A percentile compares a stretch with the other conserved stretches of the same genome.
These are phyloP conservation scores for Hemerocallis citrina DNA, from an alignment of 106 monocot genomes.

Conservation along the genomic window DNA sequence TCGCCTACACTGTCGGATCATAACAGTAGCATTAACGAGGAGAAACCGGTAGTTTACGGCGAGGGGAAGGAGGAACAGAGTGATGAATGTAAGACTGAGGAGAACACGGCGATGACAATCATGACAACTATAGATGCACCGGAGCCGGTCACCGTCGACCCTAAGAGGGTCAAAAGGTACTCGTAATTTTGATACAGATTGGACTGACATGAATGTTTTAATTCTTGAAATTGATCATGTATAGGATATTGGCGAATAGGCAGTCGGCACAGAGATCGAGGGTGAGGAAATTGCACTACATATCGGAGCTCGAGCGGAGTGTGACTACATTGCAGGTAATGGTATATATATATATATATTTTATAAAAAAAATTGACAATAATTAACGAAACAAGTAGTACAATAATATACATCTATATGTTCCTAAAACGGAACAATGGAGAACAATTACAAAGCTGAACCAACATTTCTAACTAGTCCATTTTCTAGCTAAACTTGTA, in stretches of 20 bases:
- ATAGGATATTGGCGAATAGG: constrained; percentile 70
- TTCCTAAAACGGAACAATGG: no score
- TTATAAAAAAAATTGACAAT: no score
- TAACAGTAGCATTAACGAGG: constrained; percentile 45
- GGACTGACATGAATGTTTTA: no score
- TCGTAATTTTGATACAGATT: background rate
- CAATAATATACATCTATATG: no score
- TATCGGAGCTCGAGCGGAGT: constrained; percentile 71
- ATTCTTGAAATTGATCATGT: no score
- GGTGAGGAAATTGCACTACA: constrained; percentile 77
- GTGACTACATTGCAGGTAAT: constrained; percentile 60
- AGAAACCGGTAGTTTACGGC: constrained; percentile 22
- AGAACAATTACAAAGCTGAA: no score
- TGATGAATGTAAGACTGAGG: constrained; percentile 16
- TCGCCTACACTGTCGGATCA: constrained; percentile 28
- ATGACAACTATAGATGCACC: background rate
- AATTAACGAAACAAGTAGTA: no score
- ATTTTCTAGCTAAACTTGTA: no score
- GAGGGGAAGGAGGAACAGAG: constrained; percentile 50
- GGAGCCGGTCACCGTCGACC: constrained; percentile 23
- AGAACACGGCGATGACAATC: background rate
- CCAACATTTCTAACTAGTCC: no score
- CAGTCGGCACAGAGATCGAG: constrained; percentile 81
- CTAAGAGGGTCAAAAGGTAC: constrained; percentile 84
- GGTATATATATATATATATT: no score